These are phyloP conservation scores for Aspergillus versicolor DNA, from an alignment of 2,329 filamentous ascomycete species.

Conservation along the genomic window DNA sequence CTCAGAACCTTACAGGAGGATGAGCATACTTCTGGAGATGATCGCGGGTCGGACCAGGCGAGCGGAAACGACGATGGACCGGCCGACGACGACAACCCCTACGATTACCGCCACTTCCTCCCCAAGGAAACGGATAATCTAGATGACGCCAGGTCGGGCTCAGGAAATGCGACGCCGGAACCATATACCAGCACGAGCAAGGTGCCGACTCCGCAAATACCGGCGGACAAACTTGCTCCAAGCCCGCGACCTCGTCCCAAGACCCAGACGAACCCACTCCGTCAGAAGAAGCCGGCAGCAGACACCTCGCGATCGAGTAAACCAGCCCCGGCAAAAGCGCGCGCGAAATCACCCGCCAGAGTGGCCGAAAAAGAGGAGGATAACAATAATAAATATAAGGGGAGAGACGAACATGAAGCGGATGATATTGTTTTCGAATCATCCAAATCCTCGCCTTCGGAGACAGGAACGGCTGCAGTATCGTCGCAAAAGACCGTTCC, in stretches of 20 bases:
- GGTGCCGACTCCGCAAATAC: conserved; percentile 34
- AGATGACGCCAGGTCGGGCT: conserved; percentile 34
- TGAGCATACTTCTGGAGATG: conserved; percentile 36
- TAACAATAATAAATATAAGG: not conserved
- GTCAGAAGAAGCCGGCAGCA: conserved; percentile 25
- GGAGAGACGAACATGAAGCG: conserved; percentile 17
- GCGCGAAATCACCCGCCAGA: conserved; percentile 22
- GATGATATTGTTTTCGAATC: conserved; percentile 20
- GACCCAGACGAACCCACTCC: conserved; percentile 35
- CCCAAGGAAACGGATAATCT: conserved; percentile 42
- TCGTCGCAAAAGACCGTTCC: conserved; percentile 33
- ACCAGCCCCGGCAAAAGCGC: conserved; percentile 20
- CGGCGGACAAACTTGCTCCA: conserved; percentile 26
- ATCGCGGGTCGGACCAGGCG: conserved; percentile 28
- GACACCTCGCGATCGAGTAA: conserved; percentile 22
- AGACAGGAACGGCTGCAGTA: conserved; percentile 29
- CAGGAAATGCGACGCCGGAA: conserved; percentile 38
- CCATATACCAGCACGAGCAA: conserved; percentile 32
- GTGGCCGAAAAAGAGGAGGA: conserved; percentile 4
- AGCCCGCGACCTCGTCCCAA: conserved; percentile 29
- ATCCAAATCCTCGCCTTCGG: conserved; percentile 30
- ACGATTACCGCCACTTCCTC: conserved; percentile 51
- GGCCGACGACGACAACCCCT: conserved; percentile 48
- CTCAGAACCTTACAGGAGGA: conserved; percentile 48
- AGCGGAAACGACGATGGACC: conserved; percentile 45